Evolutionary conservation across 192 early-diverging fungal species (phyloP).

Genomic region (Chytriomyces confervae): DNA sequence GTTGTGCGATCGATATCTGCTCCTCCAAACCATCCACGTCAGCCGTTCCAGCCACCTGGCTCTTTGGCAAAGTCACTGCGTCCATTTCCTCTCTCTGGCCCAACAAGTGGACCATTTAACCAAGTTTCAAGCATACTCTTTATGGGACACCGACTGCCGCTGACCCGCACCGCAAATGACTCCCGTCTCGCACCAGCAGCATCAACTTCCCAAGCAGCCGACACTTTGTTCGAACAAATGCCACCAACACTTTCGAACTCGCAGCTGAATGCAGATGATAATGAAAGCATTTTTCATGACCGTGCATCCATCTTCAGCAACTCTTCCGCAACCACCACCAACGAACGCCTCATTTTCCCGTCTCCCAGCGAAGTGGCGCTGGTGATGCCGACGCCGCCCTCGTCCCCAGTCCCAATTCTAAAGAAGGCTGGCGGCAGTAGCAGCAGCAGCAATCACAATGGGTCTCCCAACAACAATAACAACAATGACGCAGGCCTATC

Average conservation of each 20-base stretch:
- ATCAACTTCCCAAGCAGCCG: not conserved
- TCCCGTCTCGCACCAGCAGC: not conserved
- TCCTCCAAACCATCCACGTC: no score
- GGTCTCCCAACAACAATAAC: not conserved
- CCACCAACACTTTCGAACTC: not conserved
- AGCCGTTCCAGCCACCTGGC: no score
- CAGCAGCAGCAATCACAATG: not conserved
- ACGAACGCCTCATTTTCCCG: not conserved
- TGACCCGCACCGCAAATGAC: not conserved
- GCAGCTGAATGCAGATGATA: not conserved
- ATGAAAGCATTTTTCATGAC: not conserved
- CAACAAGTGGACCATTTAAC: not conserved
- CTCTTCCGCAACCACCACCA: not conserved
- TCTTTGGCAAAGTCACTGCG: no score
- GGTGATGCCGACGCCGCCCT: not conserved
- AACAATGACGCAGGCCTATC: not conserved
- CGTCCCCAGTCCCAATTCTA: slow-evolving; percentile 16
- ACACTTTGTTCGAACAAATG: not conserved
- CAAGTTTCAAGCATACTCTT: not conserved
- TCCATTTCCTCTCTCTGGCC: not conserved
- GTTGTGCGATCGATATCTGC: no score
- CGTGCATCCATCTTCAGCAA: not conserved
- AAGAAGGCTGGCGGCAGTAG: not conserved
- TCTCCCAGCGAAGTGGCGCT: not conserved
- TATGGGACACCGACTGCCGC: not conserved